phyloP scores from a whole-genome alignment of 73 alveolate species.

The Tetrahymena thermophila region DNA sequence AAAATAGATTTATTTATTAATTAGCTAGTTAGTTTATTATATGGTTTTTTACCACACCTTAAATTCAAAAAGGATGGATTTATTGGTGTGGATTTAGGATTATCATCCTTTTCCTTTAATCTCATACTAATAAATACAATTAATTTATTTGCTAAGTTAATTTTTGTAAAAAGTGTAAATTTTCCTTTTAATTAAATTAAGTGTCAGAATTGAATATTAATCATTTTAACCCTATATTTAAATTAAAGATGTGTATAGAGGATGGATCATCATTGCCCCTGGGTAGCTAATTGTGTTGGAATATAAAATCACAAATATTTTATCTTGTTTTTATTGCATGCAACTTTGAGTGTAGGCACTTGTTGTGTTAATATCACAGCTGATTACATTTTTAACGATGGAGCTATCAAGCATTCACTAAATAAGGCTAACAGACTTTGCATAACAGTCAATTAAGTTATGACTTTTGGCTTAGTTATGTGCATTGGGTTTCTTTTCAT shows the following conservation, averaged over 20 bases:
- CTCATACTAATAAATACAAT: no score
- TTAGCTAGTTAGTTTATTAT: no score
- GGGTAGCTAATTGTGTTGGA: constrained; percentile 82
- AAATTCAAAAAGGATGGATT: no score
- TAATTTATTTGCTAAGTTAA: no score
- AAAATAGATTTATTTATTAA: no score
- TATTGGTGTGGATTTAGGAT: background rate
- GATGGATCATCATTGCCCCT: constrained; percentile 91
- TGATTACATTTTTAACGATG: background rate
- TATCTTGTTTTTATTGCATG: constrained; percentile 6
- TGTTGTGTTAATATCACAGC: background rate
- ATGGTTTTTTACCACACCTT: no score
- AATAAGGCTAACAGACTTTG: background rate
- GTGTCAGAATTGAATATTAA: background rate
- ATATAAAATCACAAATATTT: constrained; percentile 62
- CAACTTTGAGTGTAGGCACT: background rate
- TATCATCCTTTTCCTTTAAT: no score
- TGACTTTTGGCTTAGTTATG: background rate
- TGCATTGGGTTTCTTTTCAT: background rate
- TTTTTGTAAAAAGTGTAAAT: background rate
- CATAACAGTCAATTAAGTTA: background rate
- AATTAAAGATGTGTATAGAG: constrained; percentile 57
- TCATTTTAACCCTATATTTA: no score
- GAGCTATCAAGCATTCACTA: background rate
- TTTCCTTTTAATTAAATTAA: no score